A percentile compares a stretch with the other conserved stretches of the same genome.
These are phyloP conservation scores for Apiospora phragmitis DNA, from an alignment of 2,329 filamentous ascomycete species.

Conservation along the genomic window DNA sequence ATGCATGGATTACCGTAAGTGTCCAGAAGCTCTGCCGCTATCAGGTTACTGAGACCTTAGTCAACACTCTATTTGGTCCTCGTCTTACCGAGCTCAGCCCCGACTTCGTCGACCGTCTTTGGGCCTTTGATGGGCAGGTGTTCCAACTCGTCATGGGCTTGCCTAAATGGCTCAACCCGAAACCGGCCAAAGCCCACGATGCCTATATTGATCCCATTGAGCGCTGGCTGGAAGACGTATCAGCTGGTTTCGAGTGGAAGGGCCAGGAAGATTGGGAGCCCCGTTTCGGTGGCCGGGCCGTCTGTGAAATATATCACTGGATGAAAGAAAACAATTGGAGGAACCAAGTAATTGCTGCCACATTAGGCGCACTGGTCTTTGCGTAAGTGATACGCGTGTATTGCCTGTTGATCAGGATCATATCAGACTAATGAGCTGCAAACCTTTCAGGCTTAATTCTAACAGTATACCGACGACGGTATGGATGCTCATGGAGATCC, in stretches of 20 bases:
- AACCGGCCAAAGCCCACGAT: conserved; percentile 19
- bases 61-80: conserved; percentile 22
- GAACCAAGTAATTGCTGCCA: background rate
- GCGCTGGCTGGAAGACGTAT: conserved; percentile 15
- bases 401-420: background rate
- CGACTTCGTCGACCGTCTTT: conserved; percentile 24
- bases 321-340: conserved; percentile 20
- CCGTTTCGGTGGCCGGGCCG: conserved; percentile 23
- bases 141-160: conserved; percentile 22
- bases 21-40: background rate
- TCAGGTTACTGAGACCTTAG: background rate
- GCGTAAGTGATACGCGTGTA: too few relatives aligned
- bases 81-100: conserved; percentile 24
- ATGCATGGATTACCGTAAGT: background rate
- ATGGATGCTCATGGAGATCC: conserved; percentile 19
- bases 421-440: background rate
- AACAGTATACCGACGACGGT: background rate
- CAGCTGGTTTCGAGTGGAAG: conserved; percentile 18
- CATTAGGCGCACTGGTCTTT: background rate
- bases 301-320: conserved; percentile 21
- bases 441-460: background rate
- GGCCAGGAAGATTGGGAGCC: conserved; percentile 31
- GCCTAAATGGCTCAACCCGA: conserved; percentile 21
- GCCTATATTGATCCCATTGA: conserved; percentile 16
- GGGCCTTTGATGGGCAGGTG: conserved; percentile 23